Evolutionary conservation across 2,329 filamentous ascomycete species (phyloP), one percentile per base, ranked within the genome.

Genomic region (Alternaria brassicae): DNA sequence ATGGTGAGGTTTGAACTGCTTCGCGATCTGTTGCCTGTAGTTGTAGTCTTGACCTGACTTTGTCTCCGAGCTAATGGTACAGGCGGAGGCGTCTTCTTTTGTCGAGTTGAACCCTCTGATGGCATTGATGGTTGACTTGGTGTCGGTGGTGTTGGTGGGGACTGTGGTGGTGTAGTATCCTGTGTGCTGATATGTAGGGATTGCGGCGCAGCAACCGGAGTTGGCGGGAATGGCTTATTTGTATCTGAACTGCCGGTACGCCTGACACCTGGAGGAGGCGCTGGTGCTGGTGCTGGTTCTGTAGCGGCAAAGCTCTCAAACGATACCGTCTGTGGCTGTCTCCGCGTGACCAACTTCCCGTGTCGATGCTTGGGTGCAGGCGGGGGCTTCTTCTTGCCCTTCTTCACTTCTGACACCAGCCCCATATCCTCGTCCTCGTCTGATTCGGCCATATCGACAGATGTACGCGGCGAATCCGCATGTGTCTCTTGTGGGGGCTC

Each of bases 361-460:
- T 93, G 91, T 54, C 91, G 87, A 51, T 90, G 92, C 72, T 85
- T 92, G 10, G 91, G 91, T 6, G 75, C 70, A 21, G 76, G 77
- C 1, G 90, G 89, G 5, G 91, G 91, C 13, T 90, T 89, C 63
- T 86, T 86, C 77, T 86, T 88, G 72, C 89, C 90, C 64, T 83
- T 79, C 39, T 80, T 73, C 48, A 51, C 72, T 48, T 73, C 70
- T 9, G 67, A 65, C 27, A 73, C 63, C 23, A 72, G 56, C 10
- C 62, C 63, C 41, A 66, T 60, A 15, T 55, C 79, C 53, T 85
- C 81, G 4, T 83, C 79, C 37, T 81, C 81, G 39, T 87, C 86
- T 2, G 81, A 79, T 10, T 81, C 80, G 3, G 83, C 83, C 61
- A 83, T 81, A 53, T 89, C 87, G 66, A 86, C 84, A 7, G 86